phyloP scores from a whole-genome alignment of 768 basidiomycete species.

The Pleurotus tuber-regium region DNA sequence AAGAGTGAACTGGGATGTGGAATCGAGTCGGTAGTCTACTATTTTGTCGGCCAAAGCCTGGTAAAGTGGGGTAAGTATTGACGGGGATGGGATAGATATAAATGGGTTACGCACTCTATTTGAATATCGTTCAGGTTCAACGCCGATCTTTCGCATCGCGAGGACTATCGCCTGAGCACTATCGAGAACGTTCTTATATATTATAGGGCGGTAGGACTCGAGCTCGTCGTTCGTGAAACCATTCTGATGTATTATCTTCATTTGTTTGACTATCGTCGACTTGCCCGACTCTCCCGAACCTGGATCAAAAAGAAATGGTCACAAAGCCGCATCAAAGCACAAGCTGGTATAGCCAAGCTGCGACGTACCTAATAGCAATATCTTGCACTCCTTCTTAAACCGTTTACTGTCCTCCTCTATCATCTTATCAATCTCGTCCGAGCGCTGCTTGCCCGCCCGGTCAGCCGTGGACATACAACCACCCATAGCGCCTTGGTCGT shows the following conservation, averaged over 20 bases:
- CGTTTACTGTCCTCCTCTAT: constrained; percentile 84
- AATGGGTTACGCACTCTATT: constrained; percentile 50
- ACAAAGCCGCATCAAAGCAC: background rate
- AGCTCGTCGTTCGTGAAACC: constrained; percentile 83
- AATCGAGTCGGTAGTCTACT: constrained; percentile 53
- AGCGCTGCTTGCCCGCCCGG: constrained; percentile 56
- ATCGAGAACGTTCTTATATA: constrained; percentile 87
- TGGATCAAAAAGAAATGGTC: constrained; percentile 31
- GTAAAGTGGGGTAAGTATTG: background rate
- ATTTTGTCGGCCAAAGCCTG: constrained; percentile 54
- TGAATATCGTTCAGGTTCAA: constrained; percentile 66
- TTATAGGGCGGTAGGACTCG: constrained; percentile 68
- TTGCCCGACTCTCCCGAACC: constrained; percentile 96
- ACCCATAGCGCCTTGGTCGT: constrained; percentile 43
- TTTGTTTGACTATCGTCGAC: constrained; percentile 95
- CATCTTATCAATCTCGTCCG: constrained; percentile 76
- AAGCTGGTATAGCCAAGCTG: no score
- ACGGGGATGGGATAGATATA: constrained; percentile 4
- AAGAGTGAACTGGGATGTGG: constrained; percentile 43
- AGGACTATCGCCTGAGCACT: constrained; percentile 83
- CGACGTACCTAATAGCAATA: constrained; percentile 79
- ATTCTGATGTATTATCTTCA: constrained; percentile 97
- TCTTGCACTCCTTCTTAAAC: constrained; percentile 89
- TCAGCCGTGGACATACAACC: constrained; percentile 64
- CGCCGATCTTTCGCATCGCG: constrained; percentile 82